Base-by-base conservation (phyloP, 148 eudicot species). In the Beta vulgaris region DNA sequence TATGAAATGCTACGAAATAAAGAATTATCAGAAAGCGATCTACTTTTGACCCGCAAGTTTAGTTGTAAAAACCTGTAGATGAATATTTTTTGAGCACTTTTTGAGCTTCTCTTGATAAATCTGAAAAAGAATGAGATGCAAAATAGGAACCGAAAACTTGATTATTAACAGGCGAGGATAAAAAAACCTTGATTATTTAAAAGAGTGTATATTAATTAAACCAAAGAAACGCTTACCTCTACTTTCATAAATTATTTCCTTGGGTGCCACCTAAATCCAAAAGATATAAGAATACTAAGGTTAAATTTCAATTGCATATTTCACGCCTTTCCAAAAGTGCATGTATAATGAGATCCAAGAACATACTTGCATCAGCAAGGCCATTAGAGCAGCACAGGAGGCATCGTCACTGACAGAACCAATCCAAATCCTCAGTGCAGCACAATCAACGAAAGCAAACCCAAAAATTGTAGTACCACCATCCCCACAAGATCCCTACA, bases 401-500 rank as follows among this genome's bases (percentile, higher is more conserved):
- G 88, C 80, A 71, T 95, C 99, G 87, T 95, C 99, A 67, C 64
- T 78, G 70, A 95, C 86, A 49, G 97, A 92, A 58, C 99, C 97
- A 73, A 92, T 86, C 97, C 97, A 95, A 74, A 95, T 72, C 81
- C 85, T 92, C 76, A 91, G 80, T 69, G 97, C 90, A 88, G 99
- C 96, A 85, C 94, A 92, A 75, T 95, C 97, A 76, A 92, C 97
- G 67, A 92, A 95, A 70, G 99, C 97, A 84, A 95, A 95, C 35
- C 99, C 99, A 84, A 84, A 85, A 35, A 73, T 70, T 66, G 85
- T 79, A 73, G 90, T 78, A 76, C 91, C 91, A 92, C 80, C 77
- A 40, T 81, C 85, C 55, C 81, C 83, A 76, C 75, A 75, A 74
- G 85, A 77, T 72, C 81, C 92, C 98, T 94, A 68, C 69, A 84